These are phyloP conservation scores for Gremmenia infestans DNA, from an alignment of 2,329 filamentous ascomycete species.

Conservation along the genomic window DNA sequence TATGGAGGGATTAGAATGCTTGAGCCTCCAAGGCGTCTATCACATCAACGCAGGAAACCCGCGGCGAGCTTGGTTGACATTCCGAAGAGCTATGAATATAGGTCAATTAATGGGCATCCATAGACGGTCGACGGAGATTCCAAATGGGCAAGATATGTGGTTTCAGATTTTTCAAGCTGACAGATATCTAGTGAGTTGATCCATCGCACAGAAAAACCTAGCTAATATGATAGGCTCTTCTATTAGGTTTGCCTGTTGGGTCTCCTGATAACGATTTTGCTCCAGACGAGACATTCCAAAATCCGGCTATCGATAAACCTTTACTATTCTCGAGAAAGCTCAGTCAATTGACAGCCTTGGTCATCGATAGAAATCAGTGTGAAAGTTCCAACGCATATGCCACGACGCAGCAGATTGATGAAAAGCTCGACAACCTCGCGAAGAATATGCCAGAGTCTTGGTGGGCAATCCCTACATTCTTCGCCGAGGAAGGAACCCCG, in stretches of 20 bases:
- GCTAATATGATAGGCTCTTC: conserved; percentile 15
- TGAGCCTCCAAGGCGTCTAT: conserved; percentile 45
- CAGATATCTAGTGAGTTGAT: conserved; percentile 8
- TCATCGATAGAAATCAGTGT: conserved; percentile 28
- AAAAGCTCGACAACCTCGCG: conserved; percentile 23
- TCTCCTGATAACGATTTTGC: conserved; percentile 13
- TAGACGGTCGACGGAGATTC: conserved; percentile 2
- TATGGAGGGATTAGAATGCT: conserved; percentile 46
- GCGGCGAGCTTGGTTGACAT: conserved; percentile 44
- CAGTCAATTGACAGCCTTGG: conserved; percentile 18
- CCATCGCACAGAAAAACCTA: neutral
- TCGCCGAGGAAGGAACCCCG: conserved; percentile 9
- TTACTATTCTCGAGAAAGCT: conserved; percentile 22
- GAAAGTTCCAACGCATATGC: conserved; percentile 23
- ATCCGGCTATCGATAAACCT: conserved; percentile 19
- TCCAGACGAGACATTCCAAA: conserved; percentile 24
- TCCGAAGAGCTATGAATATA: conserved; percentile 44
- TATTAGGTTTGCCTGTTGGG: conserved; percentile 26
- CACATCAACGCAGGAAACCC: conserved; percentile 44
- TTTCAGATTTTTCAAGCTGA: conserved; percentile 11
- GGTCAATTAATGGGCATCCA: conserved; percentile 29
- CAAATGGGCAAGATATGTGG: conserved; percentile 7
- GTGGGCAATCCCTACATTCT: conserved; percentile 24
- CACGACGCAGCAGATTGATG: conserved; percentile 30
- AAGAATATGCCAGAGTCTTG: conserved; percentile 25